Evolutionary conservation across 495 filamentous ascomycete species (phyloP).

Genomic region (Neurospora sp.): DNA sequence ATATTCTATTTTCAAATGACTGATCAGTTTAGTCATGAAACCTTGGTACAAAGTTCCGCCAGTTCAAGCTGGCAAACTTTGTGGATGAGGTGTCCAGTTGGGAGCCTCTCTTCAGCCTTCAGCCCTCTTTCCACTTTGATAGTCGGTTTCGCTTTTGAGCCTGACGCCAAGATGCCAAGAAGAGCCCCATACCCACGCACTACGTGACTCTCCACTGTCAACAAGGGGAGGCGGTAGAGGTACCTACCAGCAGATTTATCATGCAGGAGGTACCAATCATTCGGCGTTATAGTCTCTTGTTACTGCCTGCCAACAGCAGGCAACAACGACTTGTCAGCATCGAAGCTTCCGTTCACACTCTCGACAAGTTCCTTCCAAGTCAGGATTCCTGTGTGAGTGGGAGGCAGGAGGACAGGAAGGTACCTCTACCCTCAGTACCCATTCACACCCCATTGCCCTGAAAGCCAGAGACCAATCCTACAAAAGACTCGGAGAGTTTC

Average conservation of each 20-base stretch:
- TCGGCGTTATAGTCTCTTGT: neutral
- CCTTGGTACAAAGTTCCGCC: neutral
- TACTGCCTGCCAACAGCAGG: neutral
- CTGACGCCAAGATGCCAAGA: neutral
- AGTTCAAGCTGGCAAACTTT: neutral
- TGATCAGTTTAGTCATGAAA: neutral
- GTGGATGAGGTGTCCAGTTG: neutral
- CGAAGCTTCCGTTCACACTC: neutral
- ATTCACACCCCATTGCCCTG: neutral
- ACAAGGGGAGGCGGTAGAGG: neutral
- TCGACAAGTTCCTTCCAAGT: neutral
- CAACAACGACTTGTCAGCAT: neutral
- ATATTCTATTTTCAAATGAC: neutral
- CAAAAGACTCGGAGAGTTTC: neutral
- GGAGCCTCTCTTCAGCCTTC: neutral
- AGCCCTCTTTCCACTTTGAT: neutral
- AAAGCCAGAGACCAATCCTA: neutral
- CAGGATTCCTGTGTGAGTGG: neutral
- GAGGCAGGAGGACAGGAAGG: neutral
- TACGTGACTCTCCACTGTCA: neutral
- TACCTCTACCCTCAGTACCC: neutral
- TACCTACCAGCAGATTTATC: neutral
- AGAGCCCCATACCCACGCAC: neutral
- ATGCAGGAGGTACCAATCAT: neutral
- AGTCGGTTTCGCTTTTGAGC: neutral